Conservation (phyloP, 176 grass and related monocot species). For the Neostapfia colusana region DNA sequence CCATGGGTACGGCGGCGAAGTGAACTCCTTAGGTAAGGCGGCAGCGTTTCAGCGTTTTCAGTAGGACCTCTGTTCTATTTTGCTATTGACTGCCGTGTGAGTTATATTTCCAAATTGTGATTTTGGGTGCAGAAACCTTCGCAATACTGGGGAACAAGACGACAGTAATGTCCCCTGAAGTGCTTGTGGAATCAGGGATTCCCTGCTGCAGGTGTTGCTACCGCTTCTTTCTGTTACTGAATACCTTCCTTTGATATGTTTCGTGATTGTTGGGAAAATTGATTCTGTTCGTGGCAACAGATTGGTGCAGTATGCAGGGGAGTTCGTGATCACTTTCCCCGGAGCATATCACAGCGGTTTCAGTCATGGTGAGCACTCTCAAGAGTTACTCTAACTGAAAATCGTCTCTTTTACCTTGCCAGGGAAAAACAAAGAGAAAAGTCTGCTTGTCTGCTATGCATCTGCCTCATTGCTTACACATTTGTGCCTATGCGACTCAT, state of each 20-base stretch:
- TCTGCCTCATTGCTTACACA: slow-evolving; percentile 5
- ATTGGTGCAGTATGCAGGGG: slow-evolving; percentile 97
- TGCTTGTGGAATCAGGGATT: slow-evolving; percentile 71
- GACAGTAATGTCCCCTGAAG: slow-evolving; percentile 86
- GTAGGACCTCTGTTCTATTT: neutral
- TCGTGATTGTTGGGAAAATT: slow-evolving; percentile 6
- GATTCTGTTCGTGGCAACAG: slow-evolving; percentile 43
- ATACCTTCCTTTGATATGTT: slow-evolving; percentile 22
- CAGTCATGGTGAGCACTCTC: slow-evolving; percentile 63
- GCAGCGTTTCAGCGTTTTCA: neutral
- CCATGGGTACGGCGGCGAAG: slow-evolving; percentile 73
- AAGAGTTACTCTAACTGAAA: slow-evolving; percentile 13
- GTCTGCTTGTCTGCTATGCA: neutral
- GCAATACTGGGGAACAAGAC: slow-evolving; percentile 83
- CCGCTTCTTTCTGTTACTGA: neutral
- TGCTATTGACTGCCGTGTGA: slow-evolving; percentile 3
- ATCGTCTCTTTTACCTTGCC: neutral
- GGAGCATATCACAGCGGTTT: slow-evolving; percentile 91
- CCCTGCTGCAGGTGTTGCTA: slow-evolving; percentile 85
- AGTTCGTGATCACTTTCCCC: slow-evolving; percentile 96
- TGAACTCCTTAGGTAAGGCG: slow-evolving; percentile 72
- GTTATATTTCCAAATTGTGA: neutral
- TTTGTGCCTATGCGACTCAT: neutral
- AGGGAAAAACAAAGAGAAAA: neutral
- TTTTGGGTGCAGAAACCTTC: slow-evolving; percentile 63